Base-by-base conservation (phyloP, 202 grass and related monocot genomes). In the Cymbopogon flexuosus region DNA sequence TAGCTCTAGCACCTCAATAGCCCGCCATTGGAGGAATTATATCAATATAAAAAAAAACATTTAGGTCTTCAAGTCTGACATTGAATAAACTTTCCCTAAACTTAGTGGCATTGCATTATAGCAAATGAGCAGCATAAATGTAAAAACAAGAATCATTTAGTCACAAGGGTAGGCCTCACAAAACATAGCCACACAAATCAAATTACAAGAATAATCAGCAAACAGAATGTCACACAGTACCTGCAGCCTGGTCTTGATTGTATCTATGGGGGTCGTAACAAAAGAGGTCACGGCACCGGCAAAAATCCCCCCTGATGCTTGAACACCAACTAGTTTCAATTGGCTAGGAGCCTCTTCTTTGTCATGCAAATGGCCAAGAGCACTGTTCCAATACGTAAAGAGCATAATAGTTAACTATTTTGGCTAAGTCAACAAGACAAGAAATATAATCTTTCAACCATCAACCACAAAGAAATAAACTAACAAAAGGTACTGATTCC, bases 201-300 rank as follows among this genome's bases (percentile, higher is more conserved):
- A 69, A 34, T 85, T 36, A 81, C 45, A 71, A 67, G 24, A 61
- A 30, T 42, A 78, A 79, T 12, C 31, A 61, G 52, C 36, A 74
- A 89, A 40, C 33, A 68, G 15, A 47, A 82, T 21, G 42, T 11
- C 81, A 73, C 81, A 47, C 8, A 67, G 64, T 70, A 95, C 92
- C 90, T 99, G 92, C 70, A 95, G 81, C 59, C 92, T 88, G 13
- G 96, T 99, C 86, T 99, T 99, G 77, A 99, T 93, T 76, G 96
- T 99, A 88, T 99, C 92, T 65, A 99, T 83, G 47, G 96, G 96
- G 74, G 92, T 99, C 59, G 96, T 95, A 77, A 95, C 90, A 86
- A 85, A 99, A 88, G 96, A 95, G 71, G 96, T 88, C 71, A 91
- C 41, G 24, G 92, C 92, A 80, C 96, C 96, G 68, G 96, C 90